phyloP scores from a whole-genome alignment of 2,329 filamentous ascomycete species.

The Xylaria hypoxylon region DNA sequence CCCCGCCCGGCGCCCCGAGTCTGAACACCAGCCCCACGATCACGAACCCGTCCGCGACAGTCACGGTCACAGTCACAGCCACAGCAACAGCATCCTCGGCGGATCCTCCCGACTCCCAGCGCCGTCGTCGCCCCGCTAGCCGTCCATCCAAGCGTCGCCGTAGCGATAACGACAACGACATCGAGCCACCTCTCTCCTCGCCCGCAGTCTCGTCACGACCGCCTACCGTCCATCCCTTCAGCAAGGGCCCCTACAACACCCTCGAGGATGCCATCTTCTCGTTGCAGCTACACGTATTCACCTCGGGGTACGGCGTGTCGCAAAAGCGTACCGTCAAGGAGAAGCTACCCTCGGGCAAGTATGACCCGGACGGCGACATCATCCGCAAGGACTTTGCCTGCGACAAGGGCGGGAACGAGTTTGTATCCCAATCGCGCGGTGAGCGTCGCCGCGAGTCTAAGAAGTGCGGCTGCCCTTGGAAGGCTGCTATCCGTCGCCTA shows the following conservation, averaged over 20 bases:
- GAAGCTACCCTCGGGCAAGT: slow-evolving; percentile 49
- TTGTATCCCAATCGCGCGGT: slow-evolving; percentile 49
- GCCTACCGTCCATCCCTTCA: slow-evolving; percentile 42
- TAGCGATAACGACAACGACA: slow-evolving; percentile 32
- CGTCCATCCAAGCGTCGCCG: slow-evolving; percentile 38
- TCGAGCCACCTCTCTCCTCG: slow-evolving; percentile 14
- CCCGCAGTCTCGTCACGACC: slow-evolving; percentile 26
- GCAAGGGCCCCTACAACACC: slow-evolving; percentile 46
- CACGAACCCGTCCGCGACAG: slow-evolving; percentile 13
- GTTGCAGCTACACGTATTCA: slow-evolving; percentile 49
- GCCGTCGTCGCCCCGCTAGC: slow-evolving; percentile 25
- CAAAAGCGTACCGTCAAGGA: slow-evolving; percentile 50
- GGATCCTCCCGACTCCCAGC: slow-evolving; percentile 23
- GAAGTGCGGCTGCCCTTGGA: slow-evolving; percentile 49
- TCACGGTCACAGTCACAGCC: background rate
- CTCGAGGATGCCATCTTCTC: slow-evolving; percentile 48
- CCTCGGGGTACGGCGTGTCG: slow-evolving; percentile 49
- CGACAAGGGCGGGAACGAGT: slow-evolving; percentile 48
- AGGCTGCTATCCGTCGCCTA: slow-evolving; percentile 45
- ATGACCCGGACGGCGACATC: slow-evolving; percentile 47
- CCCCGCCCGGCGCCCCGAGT: background rate
- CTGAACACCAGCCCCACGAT: slow-evolving; percentile 9
- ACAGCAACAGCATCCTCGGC: background rate
- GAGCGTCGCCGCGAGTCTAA: slow-evolving; percentile 47
- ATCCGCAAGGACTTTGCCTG: slow-evolving; percentile 50